phyloP scores from a whole-genome alignment of 1,284 basidiomycete species.

The Puccinia hordei region DNA sequence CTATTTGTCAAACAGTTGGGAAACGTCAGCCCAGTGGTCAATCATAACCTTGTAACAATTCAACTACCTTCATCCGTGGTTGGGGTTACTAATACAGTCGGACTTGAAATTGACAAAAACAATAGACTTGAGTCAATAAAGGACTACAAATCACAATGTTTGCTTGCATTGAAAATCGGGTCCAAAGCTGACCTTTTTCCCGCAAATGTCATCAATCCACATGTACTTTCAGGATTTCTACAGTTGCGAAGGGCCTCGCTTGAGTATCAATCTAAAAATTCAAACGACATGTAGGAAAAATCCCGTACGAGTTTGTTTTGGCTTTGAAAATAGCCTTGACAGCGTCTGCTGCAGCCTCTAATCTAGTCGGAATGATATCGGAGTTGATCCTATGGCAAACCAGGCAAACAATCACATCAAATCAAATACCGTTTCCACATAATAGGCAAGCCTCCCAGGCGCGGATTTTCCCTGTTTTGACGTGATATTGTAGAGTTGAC shows the following conservation, averaged over 20 bases:
- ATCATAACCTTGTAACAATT: background rate
- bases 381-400: background rate
- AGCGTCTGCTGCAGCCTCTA: constrained; percentile 88
- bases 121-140: constrained; percentile 11
- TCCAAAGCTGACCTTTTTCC: constrained; percentile 74
- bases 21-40: background rate
- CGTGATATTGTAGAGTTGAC: constrained; percentile 25
- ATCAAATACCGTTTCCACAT: background rate
- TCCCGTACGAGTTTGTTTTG: constrained; percentile 70
- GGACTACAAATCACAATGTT: constrained; percentile 31
- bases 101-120: constrained; percentile 5
- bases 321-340: constrained; percentile 86
- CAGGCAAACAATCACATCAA: constrained; percentile 62
- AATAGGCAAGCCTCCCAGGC: background rate
- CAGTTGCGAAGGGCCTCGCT: background rate
- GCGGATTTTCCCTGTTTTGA: background rate
- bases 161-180: background rate
- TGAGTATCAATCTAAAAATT: too few relatives aligned
- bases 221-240: constrained; percentile 94
- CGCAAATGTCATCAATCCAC: constrained; percentile 97
- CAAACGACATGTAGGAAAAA: background rate
- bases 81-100: constrained; percentile 49
- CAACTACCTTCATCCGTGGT: constrained; percentile 72
- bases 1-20: background rate
- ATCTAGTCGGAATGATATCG: constrained; percentile 59